Evolutionary conservation across 2,329 filamentous ascomycete genomes (phyloP).

Genomic region (Pyricularia sp.): DNA sequence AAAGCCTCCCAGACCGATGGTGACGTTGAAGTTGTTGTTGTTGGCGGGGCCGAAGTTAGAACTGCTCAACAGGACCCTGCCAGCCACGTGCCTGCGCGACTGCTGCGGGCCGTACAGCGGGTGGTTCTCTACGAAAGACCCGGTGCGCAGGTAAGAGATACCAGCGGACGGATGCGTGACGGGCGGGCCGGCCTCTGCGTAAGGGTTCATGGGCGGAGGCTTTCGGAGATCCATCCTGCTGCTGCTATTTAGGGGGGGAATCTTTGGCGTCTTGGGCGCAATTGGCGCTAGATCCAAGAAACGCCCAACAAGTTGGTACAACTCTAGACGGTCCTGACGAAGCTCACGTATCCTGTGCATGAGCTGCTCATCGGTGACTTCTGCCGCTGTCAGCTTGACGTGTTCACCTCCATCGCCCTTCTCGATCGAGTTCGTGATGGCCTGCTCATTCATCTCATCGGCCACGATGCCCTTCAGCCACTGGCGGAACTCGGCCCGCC

Average conservation of each 20-base stretch:
- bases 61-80: slow-evolving; percentile 25
- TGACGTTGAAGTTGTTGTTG: slow-evolving; percentile 16
- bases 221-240: slow-evolving; percentile 7
- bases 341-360: slow-evolving; percentile 37
- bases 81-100: slow-evolving; percentile 32
- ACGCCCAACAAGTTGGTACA: slow-evolving; percentile 42
- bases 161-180: slow-evolving; percentile 49
- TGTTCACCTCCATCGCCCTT: slow-evolving; percentile 17
- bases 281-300: slow-evolving; percentile 51
- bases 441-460: slow-evolving; percentile 27
- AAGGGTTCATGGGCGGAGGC: slow-evolving; percentile 25
- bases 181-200: slow-evolving; percentile 41
- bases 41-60: not conserved
- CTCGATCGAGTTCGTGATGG: slow-evolving; percentile 24
- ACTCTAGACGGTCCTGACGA: slow-evolving; percentile 33
- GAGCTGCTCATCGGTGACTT: slow-evolving; percentile 39
- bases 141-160: slow-evolving; percentile 46
- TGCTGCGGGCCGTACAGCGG: slow-evolving; percentile 47
- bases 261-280: slow-evolving; percentile 8
- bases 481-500: slow-evolving; percentile 39
- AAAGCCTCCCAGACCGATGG: slow-evolving; percentile 43
- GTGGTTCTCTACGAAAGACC: slow-evolving; percentile 43
- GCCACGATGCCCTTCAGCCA: slow-evolving; percentile 39
- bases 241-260: slow-evolving; percentile 8
- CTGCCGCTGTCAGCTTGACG: slow-evolving; percentile 16